Evolutionary conservation across 2,329 filamentous ascomycete genomes (phyloP).

Genomic region (Canariomyces notabilis): DNA sequence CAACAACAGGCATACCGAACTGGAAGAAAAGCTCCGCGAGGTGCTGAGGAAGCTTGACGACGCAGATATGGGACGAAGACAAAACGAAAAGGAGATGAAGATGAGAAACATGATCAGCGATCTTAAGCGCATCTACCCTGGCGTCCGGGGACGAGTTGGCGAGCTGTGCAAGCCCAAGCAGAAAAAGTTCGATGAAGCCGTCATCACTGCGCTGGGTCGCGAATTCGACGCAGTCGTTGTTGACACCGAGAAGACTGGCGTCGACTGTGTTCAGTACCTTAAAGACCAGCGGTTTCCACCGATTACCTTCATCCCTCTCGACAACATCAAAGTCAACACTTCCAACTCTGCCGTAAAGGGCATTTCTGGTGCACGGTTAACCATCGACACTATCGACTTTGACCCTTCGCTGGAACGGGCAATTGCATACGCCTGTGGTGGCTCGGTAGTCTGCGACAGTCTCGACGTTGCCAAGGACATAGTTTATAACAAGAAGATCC

Average conservation of each 20-base stretch:
- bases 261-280: conserved; percentile 90
- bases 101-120: conserved; percentile 79
- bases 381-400: conserved; percentile 94
- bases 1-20: conserved; percentile 76
- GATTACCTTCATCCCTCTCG: conserved; percentile 91
- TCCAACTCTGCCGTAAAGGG: conserved; percentile 88
- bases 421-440: conserved; percentile 91
- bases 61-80: conserved; percentile 77
- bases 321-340: conserved; percentile 93
- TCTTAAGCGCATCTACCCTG: conserved; percentile 85
- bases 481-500: conserved; percentile 76
- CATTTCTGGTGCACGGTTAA: conserved; percentile 77
- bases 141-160: conserved; percentile 83
- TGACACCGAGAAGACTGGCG: conserved; percentile 88
- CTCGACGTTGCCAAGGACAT: conserved; percentile 82
- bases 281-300: conserved; percentile 83
- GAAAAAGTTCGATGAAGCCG: conserved; percentile 91
- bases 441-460: conserved; percentile 88
- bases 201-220: conserved; percentile 84
- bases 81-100: conserved; percentile 74
- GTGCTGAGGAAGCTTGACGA: conserved; percentile 76
- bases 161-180: conserved; percentile 94
- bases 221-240: conserved; percentile 95
- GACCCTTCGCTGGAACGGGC: conserved; percentile 83
- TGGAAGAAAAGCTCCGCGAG: conserved; percentile 86